Evolutionary conservation across 2,329 filamentous ascomycete species (phyloP).

Genomic region (Alternaria sp.): DNA sequence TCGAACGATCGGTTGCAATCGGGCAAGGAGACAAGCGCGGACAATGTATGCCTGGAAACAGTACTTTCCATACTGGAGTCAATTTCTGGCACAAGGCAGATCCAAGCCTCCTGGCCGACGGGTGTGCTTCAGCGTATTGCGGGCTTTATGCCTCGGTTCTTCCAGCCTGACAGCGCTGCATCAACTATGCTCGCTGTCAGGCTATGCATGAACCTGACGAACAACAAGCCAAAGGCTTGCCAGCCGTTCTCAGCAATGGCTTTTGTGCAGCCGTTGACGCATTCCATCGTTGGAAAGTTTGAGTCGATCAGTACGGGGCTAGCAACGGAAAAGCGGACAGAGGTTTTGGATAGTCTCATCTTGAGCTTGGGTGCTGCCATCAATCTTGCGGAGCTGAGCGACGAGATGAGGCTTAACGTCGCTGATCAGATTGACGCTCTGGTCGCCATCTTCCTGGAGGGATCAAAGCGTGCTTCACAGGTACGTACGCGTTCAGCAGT

Average conservation of each 20-base stretch:
- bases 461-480: constrained; percentile 69
- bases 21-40: constrained; percentile 23
- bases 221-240: constrained; percentile 75
- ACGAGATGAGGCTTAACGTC: constrained; percentile 55
- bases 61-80: constrained; percentile 62
- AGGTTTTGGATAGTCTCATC: constrained; percentile 71
- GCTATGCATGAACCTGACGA: constrained; percentile 83
- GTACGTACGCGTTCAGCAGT: constrained; percentile 56
- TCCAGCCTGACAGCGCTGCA: constrained; percentile 21
- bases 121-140: constrained; percentile 61
- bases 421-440: constrained; percentile 61
- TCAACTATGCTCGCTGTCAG: constrained; percentile 62
- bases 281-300: constrained; percentile 37
- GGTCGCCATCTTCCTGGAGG: constrained; percentile 70
- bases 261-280: constrained; percentile 54
- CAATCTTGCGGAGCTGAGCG: constrained; percentile 82
- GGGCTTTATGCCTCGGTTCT: constrained; percentile 48
- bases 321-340: constrained; percentile 60
- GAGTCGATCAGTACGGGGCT: constrained; percentile 25
- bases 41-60: constrained; percentile 44
- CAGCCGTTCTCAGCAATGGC: constrained; percentile 66
- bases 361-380: constrained; percentile 83
- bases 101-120: constrained; percentile 43
- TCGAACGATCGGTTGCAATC: constrained; percentile 22
- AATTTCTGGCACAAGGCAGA: constrained; percentile 52